A percentile compares a stretch with the other conserved stretches of the same genome.
Conservation (phyloP, 208 protist genomes). For the Crithidia expoeki region DNA sequence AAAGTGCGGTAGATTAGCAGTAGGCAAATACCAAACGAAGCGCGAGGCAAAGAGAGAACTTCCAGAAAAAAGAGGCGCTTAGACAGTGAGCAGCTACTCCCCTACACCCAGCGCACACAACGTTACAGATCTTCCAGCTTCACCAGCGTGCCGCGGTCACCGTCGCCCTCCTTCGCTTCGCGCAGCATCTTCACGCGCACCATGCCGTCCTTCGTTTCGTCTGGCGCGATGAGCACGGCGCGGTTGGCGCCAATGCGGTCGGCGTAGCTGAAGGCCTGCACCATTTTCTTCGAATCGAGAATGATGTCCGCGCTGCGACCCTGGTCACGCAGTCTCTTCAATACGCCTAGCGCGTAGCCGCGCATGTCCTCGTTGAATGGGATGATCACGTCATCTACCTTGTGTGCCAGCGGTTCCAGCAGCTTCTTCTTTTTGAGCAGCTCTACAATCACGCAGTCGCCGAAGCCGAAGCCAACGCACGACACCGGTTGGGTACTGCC, state of each 20-base stretch:
- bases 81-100: background rate
- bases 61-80: background rate
- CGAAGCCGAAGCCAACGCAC: slow-evolving; percentile 95
- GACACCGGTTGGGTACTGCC: slow-evolving; percentile 90
- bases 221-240: slow-evolving; percentile 92
- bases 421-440: slow-evolving; percentile 92
- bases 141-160: slow-evolving; percentile 61
- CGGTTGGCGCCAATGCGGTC: slow-evolving; percentile 91
- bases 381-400: slow-evolving; percentile 91
- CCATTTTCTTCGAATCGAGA: slow-evolving; percentile 92
- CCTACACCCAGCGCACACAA: background rate
- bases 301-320: slow-evolving; percentile 92
- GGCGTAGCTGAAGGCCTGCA: slow-evolving; percentile 94
- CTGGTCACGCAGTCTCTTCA: slow-evolving; percentile 70
- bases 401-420: slow-evolving; percentile 55
- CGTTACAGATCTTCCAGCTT: slow-evolving; percentile 56
- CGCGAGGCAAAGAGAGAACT: too few relatives aligned
- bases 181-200: slow-evolving; percentile 94
- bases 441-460: slow-evolving; percentile 96
- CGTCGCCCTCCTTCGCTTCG: slow-evolving; percentile 60
- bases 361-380: slow-evolving; percentile 94
- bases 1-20: too few relatives aligned
- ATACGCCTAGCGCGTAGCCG: slow-evolving; percentile 72
- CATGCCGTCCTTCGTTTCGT: slow-evolving; percentile 91
- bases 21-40: too few relatives aligned